A percentile compares a stretch with the other conserved stretches of the same genome.
These are phyloP conservation scores for Citrullus mucosospermus DNA, from an alignment of 306 rosid genomes.

Conservation along the genomic window DNA sequence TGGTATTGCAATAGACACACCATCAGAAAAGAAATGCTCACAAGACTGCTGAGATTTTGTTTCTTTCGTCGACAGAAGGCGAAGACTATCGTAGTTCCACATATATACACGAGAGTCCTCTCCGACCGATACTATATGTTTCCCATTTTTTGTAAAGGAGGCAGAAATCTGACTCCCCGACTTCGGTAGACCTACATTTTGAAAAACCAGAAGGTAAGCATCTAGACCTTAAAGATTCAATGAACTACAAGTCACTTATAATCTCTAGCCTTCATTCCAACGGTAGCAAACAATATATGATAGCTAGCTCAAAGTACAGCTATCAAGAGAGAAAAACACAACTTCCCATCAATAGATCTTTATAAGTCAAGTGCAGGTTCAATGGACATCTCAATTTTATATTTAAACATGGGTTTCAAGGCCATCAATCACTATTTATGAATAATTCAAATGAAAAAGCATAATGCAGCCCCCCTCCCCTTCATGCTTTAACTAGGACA, in stretches of 20 bases:
- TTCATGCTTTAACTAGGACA: background rate
- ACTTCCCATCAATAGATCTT: background rate
- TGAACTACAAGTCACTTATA: background rate
- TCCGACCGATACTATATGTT: slow-evolving; percentile 60
- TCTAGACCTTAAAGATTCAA: background rate
- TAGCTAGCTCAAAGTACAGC: background rate
- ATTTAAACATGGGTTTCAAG: background rate
- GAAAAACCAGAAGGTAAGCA: slow-evolving; percentile 9
- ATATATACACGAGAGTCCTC: slow-evolving; percentile 65
- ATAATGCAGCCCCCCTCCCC: background rate
- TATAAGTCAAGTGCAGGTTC: background rate
- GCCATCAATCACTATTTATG: background rate
- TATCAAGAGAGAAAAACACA: background rate
- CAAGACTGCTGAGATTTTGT: slow-evolving; percentile 42
- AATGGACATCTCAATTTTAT: background rate
- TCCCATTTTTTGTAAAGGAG: slow-evolving; percentile 49
- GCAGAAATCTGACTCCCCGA: slow-evolving; percentile 72
- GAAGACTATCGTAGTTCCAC: slow-evolving; percentile 39
- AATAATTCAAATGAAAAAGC: background rate
- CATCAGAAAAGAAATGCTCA: slow-evolving; percentile 59
- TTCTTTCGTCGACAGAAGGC: slow-evolving; percentile 19
- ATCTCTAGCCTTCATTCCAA: background rate
- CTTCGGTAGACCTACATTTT: slow-evolving; percentile 41
- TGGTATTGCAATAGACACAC: slow-evolving; percentile 63
- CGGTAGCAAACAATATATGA: background rate